Evolutionary conservation across 2,329 filamentous ascomycete genomes (phyloP).

Genomic region (Phyllosticta paracitricarpa): DNA sequence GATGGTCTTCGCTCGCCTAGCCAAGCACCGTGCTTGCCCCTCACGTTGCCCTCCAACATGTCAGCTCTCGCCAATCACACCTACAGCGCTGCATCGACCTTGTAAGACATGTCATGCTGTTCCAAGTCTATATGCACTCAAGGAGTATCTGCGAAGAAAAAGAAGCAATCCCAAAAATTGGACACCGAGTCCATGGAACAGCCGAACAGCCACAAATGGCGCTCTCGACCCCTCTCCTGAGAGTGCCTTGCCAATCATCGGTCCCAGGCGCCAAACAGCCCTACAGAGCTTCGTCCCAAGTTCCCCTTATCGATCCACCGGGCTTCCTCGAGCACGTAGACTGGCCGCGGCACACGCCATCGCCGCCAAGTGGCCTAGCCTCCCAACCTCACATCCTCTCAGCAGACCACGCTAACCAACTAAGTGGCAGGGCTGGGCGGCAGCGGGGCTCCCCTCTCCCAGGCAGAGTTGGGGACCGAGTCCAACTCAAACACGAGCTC

Average conservation of each 20-base stretch:
- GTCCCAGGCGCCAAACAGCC: neutral
- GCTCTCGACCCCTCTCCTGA: neutral
- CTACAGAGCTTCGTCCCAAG: neutral
- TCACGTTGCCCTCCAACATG: neutral
- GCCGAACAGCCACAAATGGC: neutral
- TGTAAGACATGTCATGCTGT: neutral
- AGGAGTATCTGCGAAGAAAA: neutral
- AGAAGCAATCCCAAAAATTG: neutral
- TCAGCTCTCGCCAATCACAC: neutral
- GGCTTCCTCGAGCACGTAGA: neutral
- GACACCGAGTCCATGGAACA: neutral
- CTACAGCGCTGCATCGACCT: neutral
- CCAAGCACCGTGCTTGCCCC: neutral
- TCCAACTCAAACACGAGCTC: conserved; percentile 26
- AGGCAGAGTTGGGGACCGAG: conserved; percentile 20
- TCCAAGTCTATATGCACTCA: neutral
- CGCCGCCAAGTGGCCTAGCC: neutral
- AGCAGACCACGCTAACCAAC: neutral
- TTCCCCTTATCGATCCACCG: neutral
- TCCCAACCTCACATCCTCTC: neutral
- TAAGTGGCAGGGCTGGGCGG: conserved; percentile 9
- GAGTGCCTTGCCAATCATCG: neutral
- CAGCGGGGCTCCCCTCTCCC: conserved; percentile 22
- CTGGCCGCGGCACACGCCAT: neutral
- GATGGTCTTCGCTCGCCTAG: neutral